Base-by-base conservation (phyloP, 2,329 filamentous ascomycete genomes). In the Atkinsonella hypoxylon region DNA sequence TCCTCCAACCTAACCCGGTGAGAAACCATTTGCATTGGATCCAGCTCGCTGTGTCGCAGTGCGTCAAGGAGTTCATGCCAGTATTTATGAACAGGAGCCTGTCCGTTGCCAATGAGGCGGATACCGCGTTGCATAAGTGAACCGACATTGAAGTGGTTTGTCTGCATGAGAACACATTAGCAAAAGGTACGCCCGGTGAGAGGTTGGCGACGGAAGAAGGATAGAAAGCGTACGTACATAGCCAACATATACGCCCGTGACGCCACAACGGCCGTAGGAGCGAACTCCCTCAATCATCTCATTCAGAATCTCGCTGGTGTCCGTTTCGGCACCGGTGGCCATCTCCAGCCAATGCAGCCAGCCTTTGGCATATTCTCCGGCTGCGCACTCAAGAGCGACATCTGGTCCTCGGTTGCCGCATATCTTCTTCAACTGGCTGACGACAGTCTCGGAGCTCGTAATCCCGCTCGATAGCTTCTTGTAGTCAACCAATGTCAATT, bases 71-170 rank as follows among this genome's bases (percentile, higher is more conserved):
- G 72, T 3, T 86, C 77, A 22, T 88, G 74, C 89, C 87, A 94
- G 70, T 94, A 93, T 60, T 83, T 79, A 59, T 91, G 87, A 0
- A 94, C 87, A 0, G 88, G 88, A 0, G 78, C 78, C 58, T 82
- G 79, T 1, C 78, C 78, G 58, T 81, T 81, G 17, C 79, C 79
- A 42, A 81, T 89, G 43, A 95, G 76, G 1, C 86, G 82, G 57
- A 94, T 81, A n/a, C 88, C 88, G 32, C 86, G 82, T 68, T 94
- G 81, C 88, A 94, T 94, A 13, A 94, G 63, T 0, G 86, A 82
- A 10, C 89, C 87, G 57, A 91, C 82, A 67, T 88, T 88, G 73
- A 91, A 87, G 65, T 88, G 84, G 67, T 89, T 89, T 20, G 83
- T 87, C 76, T 83, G 12, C 4, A 10, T 36, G 34, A 9, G 34